phyloP scores from a whole-genome alignment of 1,284 basidiomycete species.

The Ceratobasidium theobromae region DNA sequence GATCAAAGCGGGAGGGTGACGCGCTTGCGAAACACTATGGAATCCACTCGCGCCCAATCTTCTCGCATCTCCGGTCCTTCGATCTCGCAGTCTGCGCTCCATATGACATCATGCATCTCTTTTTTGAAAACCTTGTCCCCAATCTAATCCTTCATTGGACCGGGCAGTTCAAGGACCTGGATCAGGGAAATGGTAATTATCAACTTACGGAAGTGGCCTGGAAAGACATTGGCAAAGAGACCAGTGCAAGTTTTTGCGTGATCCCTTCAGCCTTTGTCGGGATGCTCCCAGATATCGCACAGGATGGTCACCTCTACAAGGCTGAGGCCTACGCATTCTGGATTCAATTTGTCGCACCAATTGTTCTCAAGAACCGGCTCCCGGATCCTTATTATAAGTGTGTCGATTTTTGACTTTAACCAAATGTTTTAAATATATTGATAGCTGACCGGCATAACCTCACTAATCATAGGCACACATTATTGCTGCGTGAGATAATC shows the following conservation, averaged over 20 bases:
- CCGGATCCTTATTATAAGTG: conserved; percentile 41
- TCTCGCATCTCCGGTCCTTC: conserved; percentile 22
- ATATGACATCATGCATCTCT: conserved; percentile 35
- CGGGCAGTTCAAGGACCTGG: conserved; percentile 31
- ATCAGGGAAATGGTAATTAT: neutral
- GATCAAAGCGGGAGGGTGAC: neutral
- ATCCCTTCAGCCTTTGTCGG: conserved; percentile 32
- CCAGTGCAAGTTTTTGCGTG: neutral
- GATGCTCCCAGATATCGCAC: conserved; percentile 17
- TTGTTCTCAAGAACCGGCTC: conserved; percentile 37
- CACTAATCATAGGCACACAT: neutral
- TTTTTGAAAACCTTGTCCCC: conserved; percentile 33
- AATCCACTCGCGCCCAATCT: conserved; percentile 23
- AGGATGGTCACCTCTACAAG: neutral
- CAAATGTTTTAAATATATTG: too few relatives aligned
- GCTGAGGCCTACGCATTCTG: conserved; percentile 29
- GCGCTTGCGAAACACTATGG: conserved; percentile 14
- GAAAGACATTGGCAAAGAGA: conserved; percentile 9
- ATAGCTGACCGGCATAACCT: neutral
- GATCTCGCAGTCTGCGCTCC: conserved; percentile 30
- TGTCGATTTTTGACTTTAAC: too few relatives aligned
- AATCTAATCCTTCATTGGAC: conserved; percentile 30
- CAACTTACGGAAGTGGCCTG: neutral
- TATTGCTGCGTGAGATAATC: conserved; percentile 36
- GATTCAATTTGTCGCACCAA: conserved; percentile 24